These are phyloP conservation scores for Lindgomyces ingoldianus DNA, from an alignment of 495 filamentous ascomycete genomes.

Conservation along the genomic window DNA sequence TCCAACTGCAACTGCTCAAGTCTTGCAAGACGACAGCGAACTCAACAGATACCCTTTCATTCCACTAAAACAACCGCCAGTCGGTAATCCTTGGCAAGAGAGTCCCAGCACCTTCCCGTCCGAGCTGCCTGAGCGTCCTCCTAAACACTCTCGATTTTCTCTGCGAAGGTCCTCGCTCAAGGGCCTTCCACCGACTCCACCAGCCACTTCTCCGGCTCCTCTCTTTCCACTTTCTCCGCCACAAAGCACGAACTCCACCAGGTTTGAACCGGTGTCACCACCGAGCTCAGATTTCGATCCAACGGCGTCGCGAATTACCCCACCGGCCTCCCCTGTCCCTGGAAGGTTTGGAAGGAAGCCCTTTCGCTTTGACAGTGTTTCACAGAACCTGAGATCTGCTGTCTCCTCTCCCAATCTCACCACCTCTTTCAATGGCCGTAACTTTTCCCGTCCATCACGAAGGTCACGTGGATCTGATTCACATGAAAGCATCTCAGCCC, in stretches of 20 bases:
- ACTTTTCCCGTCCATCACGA: background rate
- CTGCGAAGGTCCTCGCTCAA: conserved; percentile 2
- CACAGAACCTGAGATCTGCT: background rate
- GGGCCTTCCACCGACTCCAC: background rate
- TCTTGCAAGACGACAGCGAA: background rate
- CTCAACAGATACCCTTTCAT: background rate
- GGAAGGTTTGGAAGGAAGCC: background rate
- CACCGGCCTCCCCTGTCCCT: background rate
- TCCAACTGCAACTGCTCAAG: background rate
- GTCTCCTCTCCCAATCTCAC: background rate
- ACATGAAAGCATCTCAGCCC: background rate
- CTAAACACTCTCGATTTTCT: background rate
- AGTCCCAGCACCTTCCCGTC: background rate
- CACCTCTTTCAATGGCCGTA: background rate
- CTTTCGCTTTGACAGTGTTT: background rate
- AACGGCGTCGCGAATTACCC: background rate
- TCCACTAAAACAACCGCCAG: background rate
- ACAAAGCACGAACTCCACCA: background rate
- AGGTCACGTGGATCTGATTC: background rate
- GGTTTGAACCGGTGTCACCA: background rate
- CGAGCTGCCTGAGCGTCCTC: conserved; percentile 7
- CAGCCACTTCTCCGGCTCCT: background rate
- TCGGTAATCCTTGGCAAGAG: background rate
- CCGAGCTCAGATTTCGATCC: background rate
- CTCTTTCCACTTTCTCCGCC: background rate